These are phyloP conservation scores for Boletellus emodensis DNA, from an alignment of 768 basidiomycete genomes.

Conservation along the genomic window DNA sequence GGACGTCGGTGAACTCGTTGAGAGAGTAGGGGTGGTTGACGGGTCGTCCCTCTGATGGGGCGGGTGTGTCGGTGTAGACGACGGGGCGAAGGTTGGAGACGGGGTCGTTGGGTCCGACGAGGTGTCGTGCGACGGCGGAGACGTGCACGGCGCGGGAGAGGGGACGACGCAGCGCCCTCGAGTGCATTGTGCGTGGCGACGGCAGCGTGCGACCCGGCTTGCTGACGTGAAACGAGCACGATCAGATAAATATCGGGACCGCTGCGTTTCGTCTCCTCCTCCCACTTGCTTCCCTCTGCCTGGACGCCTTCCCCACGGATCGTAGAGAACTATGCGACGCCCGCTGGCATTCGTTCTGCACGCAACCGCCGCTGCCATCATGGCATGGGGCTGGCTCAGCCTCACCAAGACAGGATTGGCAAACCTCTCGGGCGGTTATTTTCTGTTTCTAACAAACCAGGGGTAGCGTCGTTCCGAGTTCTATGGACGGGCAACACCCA, in stretches of 20 bases:
- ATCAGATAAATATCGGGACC: background rate
- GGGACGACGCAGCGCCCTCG: background rate
- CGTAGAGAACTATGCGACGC: conserved; percentile 8
- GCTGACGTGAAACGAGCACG: too few species aligned
- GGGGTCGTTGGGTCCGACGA: conserved; percentile 72
- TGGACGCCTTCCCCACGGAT: too few species aligned
- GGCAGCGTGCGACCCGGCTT: too few species aligned
- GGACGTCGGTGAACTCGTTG: conserved; percentile 51
- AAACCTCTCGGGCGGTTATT: conserved; percentile 57
- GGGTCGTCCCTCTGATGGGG: conserved; percentile 23
- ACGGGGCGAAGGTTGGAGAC: conserved; percentile 77
- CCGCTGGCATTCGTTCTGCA: conserved; percentile 28
- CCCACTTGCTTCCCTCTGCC: background rate
- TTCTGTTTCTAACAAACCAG: conserved; percentile 75
- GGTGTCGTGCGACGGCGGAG: conserved; percentile 30
- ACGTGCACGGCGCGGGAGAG: conserved; percentile 18
- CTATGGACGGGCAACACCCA: background rate
- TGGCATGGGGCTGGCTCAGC: conserved; percentile 35
- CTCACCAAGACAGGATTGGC: conserved; percentile 23
- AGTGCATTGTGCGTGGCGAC: too few species aligned
- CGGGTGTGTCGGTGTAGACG: conserved; percentile 60
- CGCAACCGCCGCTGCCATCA: conserved; percentile 26
- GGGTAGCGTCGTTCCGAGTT: conserved; percentile 37
- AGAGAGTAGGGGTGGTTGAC: conserved; percentile 72
- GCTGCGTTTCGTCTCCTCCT: too few species aligned